Conservation (phyloP, 371 early-diverging fungal species). For the Mucor circinelloides region DNA sequence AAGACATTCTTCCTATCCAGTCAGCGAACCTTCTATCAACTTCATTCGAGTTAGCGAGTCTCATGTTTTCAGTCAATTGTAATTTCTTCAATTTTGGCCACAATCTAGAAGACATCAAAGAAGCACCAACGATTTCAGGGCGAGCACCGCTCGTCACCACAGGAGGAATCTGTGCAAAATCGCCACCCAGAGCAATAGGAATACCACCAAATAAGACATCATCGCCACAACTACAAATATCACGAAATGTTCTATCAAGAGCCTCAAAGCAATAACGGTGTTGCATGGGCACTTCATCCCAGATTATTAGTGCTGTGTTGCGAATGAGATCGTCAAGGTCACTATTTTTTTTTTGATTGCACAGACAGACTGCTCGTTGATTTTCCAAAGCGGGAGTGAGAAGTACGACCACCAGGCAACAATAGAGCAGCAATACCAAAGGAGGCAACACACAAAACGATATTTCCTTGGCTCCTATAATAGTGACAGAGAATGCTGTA, state of each 20-base stretch:
- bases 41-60: not conserved
- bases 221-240: not conserved
- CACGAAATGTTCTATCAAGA: constrained; percentile 1
- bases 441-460: no score
- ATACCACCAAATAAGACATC: constrained; percentile 8
- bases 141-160: not conserved
- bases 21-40: not conserved
- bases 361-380: no score
- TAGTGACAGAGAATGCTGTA: no score
- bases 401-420: no score
- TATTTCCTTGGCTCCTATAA: no score
- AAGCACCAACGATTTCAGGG: not conserved
- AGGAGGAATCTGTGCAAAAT: constrained; percentile 15
- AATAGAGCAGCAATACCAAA: no score
- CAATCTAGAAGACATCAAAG: not conserved
- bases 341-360: not conserved
- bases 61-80: not conserved
- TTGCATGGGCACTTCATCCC: constrained; percentile 15
- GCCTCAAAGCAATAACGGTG: constrained; percentile 12
- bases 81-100: not conserved
- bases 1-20: not conserved
- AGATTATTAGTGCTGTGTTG: not conserved
- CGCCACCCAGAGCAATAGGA: constrained; percentile 4
- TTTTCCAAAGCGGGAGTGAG: no score
- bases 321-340: not conserved